Evolutionary conservation across 257 asterid genomes (phyloP), one percentile per base, ranked within the genome.

Genomic region (Nicotiana sylvestris): DNA sequence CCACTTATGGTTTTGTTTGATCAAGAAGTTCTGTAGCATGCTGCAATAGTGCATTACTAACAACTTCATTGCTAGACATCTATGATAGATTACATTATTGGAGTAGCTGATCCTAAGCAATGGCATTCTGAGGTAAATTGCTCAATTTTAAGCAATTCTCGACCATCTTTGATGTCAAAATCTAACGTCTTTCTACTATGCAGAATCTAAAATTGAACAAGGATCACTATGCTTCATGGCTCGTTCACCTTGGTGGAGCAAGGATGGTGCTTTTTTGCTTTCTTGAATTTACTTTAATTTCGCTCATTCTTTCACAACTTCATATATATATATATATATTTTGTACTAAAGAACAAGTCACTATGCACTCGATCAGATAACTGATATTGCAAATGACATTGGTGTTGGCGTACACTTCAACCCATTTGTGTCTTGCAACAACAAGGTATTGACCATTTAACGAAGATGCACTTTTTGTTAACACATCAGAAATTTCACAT

Each of bases 341-440:
- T 43, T 43, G 3, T 43, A 66, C 29, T 87, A 53, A 78, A 83
- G 53, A 66, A 69, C 16, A 80, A 37, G 39, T 80, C 32, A 62
- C 25, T 68, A 13, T 84, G 79, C 84, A 6, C 30, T 82, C 53
- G 61, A 55, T 57, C 79, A 95, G 98, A 88, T 96, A 43, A 88
- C 91, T 53, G 86, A 81, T 64, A 86, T 94, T 65, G 97, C 98
- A 7, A 95, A 92, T 83, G 82, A 86, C 82, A 83, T 95, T 83
- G 97, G 98, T 58, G 97, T 89, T 53, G 93, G 94, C 0, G 95
- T 93, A 57, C 99, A 96, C 91, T 94, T 96, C 87, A 94, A 93
- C 82, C 99, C 98, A 25, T 94, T 87, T 83, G 93, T 96, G 79
- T 72, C 91, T 37, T 87, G 88, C 86, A 86, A 90, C 80, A 81